These are phyloP conservation scores for Epichloe elymi DNA, from an alignment of 2,329 filamentous ascomycete species.

Conservation along the genomic window DNA sequence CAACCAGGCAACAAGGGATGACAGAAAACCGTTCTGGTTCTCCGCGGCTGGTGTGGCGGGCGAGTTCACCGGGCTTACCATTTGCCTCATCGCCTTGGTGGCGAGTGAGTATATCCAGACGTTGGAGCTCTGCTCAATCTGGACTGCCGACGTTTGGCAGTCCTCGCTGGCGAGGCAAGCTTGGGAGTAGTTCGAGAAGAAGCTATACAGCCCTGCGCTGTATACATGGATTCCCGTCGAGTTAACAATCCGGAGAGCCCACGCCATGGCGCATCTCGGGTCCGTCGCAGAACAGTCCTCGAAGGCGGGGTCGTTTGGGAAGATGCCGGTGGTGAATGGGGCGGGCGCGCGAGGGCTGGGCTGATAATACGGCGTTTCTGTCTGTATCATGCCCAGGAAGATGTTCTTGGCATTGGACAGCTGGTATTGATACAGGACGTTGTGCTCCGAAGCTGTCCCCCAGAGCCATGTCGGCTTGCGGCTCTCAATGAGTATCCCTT, in stretches of 20 bases:
- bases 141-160: neutral
- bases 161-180: neutral
- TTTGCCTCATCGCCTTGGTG: neutral
- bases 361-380: constrained; percentile 38
- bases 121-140: neutral
- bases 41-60: neutral
- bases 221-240: neutral
- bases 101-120: neutral
- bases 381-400: constrained; percentile 50
- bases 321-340: constrained; percentile 8
- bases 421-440: constrained; percentile 35
- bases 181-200: neutral
- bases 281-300: neutral
- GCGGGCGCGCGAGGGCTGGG: constrained; percentile 10
- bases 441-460: constrained; percentile 29
- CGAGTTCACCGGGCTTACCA: neutral
- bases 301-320: constrained; percentile 1
- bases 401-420: constrained; percentile 32
- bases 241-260: neutral
- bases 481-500: constrained; percentile 14
- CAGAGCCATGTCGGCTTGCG: constrained; percentile 18
- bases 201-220: constrained; percentile 1
- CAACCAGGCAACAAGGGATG: neutral
- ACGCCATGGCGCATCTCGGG: neutral
- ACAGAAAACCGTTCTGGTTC: neutral